A percentile compares a stretch with the other conserved stretches of the same genome.
Evolutionary conservation across 192 early-diverging fungal genomes (phyloP).

Genomic region (Rhizophagus sp.): DNA sequence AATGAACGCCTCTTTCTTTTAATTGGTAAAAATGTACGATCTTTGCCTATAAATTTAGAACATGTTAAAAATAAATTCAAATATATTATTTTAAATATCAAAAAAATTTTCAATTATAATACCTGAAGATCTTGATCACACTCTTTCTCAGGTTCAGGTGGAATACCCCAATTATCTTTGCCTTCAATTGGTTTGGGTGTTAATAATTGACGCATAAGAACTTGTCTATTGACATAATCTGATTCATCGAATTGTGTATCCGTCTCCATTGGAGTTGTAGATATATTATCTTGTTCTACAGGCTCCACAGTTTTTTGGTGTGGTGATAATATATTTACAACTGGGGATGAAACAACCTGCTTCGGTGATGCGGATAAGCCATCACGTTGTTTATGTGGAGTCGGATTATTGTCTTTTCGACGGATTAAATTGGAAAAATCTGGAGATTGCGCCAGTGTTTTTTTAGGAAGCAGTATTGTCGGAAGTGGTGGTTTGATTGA

Average conservation of each 20-base stretch:
- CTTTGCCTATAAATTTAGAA: slow-evolving; percentile 53
- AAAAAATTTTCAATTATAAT: slow-evolving; percentile 1
- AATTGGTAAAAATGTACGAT: slow-evolving; percentile 75
- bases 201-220: slow-evolving; percentile 38
- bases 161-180: slow-evolving; percentile 60
- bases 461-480: background rate
- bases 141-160: slow-evolving; percentile 52
- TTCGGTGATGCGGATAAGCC: background rate
- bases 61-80: background rate
- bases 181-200: slow-evolving; percentile 50
- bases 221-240: background rate
- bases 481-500: background rate
- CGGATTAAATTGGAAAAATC: slow-evolving; percentile 27
- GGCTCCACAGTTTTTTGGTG: no score
- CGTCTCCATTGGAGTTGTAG: background rate
- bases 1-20: slow-evolving; percentile 63
- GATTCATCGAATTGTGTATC: slow-evolving; percentile 3
- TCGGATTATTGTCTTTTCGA: slow-evolving; percentile 8
- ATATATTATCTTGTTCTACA: background rate
- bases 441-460: slow-evolving; percentile 3
- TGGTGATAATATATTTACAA: background rate
- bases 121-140: slow-evolving; percentile 68
- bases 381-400: background rate
- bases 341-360: background rate
- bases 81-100: background rate